Evolutionary conservation across 164 flowering plant genomes (phyloP).

Genomic region (Magnolia kwangsiensis): DNA sequence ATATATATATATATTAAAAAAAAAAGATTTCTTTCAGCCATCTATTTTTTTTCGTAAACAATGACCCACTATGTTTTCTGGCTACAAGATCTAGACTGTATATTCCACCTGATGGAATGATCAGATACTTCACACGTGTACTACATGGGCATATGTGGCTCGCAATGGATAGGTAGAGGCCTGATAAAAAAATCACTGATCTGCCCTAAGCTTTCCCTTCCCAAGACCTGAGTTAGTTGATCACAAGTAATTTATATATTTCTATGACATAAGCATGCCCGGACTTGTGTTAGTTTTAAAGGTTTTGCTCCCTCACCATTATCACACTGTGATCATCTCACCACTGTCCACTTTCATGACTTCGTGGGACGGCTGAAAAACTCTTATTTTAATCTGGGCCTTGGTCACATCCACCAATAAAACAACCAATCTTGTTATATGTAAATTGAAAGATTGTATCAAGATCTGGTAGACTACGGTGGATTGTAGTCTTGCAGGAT

Average conservation of each 20-base stretch:
- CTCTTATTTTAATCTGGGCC: conserved; percentile 6
- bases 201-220: not conserved
- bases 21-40: not conserved
- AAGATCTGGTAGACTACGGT: too few relatives aligned
- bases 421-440: not conserved
- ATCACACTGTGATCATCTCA: not conserved
- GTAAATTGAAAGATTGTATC: not conserved
- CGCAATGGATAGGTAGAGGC: not conserved
- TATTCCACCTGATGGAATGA: not conserved
- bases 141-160: not conserved
- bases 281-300: conserved; percentile 1
- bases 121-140: not conserved
- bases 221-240: not conserved
- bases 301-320: conserved; percentile 6
- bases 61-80: not conserved
- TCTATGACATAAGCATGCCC: not conserved
- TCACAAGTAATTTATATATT: not conserved
- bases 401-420: not conserved
- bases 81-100: not conserved
- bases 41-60: too few relatives aligned
- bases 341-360: conserved; percentile 5
- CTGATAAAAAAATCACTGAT: not conserved
- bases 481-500: too few relatives aligned
- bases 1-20: too few relatives aligned
- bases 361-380: conserved; percentile 8